Conservation (phyloP, 2,329 filamentous ascomycete genomes). For the Colletotrichum lindemuthianum region DNA sequence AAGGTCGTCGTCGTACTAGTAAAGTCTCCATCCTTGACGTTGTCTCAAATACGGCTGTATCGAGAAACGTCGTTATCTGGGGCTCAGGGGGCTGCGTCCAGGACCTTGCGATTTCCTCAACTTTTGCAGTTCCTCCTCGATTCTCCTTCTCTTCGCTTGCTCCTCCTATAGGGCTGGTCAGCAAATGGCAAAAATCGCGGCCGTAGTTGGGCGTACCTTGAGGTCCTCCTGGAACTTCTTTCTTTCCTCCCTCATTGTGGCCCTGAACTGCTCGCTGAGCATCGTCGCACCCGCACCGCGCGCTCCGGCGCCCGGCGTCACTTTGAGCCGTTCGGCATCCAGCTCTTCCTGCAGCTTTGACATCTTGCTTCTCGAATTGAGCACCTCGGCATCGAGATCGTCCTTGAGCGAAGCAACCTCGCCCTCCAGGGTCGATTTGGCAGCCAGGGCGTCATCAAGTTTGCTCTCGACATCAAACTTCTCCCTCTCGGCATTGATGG, state of each 20-base stretch:
- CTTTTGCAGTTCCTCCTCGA: conserved; percentile 61
- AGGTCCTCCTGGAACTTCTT: conserved; percentile 67
- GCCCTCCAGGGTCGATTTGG: conserved; percentile 48
- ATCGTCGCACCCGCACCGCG: conserved; percentile 58
- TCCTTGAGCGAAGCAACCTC: conserved; percentile 49
- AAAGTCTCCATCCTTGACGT: neutral
- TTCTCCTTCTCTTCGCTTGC: conserved; percentile 56
- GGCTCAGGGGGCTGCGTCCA: conserved; percentile 55
- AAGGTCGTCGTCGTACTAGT: neutral
- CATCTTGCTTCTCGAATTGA: conserved; percentile 48
- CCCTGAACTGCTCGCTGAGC: conserved; percentile 66
- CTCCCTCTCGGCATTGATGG: conserved; percentile 60
- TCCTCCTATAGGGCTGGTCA: conserved; percentile 58
- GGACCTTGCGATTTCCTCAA: conserved; percentile 55
- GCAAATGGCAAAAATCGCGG: neutral
- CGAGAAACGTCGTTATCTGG: conserved; percentile 39
- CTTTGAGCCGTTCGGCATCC: conserved; percentile 61
- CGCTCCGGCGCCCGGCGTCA: conserved; percentile 43
- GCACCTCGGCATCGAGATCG: conserved; percentile 54
- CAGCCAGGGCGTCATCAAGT: conserved; percentile 52
- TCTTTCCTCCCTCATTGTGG: conserved; percentile 66
- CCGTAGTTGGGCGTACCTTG: conserved; percentile 49
- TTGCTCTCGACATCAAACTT: conserved; percentile 56
- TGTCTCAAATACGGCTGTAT: too few relatives aligned
- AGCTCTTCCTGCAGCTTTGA: conserved; percentile 60